Base-by-base conservation (phyloP, 2,329 filamentous ascomycete genomes). In the Ilyonectria mors-panacis region DNA sequence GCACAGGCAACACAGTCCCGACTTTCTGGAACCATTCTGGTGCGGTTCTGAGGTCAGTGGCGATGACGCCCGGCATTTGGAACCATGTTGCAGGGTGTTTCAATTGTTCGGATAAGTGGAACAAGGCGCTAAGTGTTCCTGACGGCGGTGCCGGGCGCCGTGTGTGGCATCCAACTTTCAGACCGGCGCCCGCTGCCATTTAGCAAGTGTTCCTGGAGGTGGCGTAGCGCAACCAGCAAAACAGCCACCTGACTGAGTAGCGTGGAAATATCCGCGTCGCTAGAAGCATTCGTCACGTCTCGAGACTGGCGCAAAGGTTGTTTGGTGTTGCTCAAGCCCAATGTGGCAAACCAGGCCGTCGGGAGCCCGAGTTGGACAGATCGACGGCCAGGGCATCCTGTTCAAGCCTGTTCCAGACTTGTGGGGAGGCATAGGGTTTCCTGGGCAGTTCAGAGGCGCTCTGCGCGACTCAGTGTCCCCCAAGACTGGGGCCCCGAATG, bases 51-150 rank as follows among this genome's bases (percentile, higher is more conserved):
- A n/a, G 7, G 39, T 17, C 15, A 7, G 15, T n/a, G 39, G n/a
- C n/a, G 39, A 42, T n/a, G 15, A n/a, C 17, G 2, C n/a, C 30
- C n/a, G 30, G 10, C 50, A 35, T 15, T 13, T 10, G 50, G 35
- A 33, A 4, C 48, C 19, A 12, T 51, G 44, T 56, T 45, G 26
- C 44, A 12, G 33, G 7, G 33, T 56, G 59, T 63, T 63, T 56
- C 55, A 53, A 54, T 53, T 54, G 37, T 37, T 64, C 47, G 47
- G 47, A n/a, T 64, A 47, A 54, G 47, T 64, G 61, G 61, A 47
- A 54, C 61, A 64, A 23, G 19, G 35, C 28, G 28, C 28, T 23
- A 53, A 53, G 26, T 13, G n/a, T 12, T 53, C 30, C 50, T 30
- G 30, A 35, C 30, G 30, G 50, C 39, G 39, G 6, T 42, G 39